A percentile compares a stretch with the other conserved stretches of the same genome.
These are phyloP conservation scores for Trichosanthes cucumerina DNA, from an alignment of 306 rosid species.

Conservation along the genomic window DNA sequence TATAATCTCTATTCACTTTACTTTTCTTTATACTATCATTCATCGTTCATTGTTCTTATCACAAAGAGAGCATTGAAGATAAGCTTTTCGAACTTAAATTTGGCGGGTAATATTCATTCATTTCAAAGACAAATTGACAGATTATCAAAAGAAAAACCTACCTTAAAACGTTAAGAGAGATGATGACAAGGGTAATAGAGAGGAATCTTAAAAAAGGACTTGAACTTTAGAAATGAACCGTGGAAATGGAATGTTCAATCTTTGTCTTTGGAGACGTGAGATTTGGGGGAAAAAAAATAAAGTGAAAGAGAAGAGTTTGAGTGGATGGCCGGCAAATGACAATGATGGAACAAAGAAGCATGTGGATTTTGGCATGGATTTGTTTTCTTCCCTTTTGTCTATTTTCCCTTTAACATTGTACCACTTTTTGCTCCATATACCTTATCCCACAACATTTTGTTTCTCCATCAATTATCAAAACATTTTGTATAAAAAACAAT, in stretches of 20 bases:
- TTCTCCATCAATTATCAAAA: neutral
- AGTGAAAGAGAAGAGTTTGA: neutral
- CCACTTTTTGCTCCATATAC: neutral
- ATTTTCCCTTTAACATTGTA: neutral
- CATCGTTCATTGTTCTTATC: neutral
- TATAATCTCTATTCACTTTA: neutral
- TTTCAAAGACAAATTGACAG: neutral
- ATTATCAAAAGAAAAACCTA: neutral
- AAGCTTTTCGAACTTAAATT: neutral
- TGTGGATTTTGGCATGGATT: constrained; percentile 13
- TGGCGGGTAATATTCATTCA: neutral
- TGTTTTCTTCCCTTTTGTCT: constrained; percentile 6
- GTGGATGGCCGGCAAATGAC: constrained; percentile 21
- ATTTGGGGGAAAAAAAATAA: neutral
- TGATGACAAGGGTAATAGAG: neutral
- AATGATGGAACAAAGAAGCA: constrained; percentile 8
- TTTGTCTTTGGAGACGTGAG: neutral
- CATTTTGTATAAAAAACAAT: neutral
- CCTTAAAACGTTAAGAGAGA: neutral
- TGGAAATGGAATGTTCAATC: neutral
- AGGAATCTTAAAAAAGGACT: neutral
- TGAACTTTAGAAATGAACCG: neutral
- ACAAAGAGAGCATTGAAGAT: neutral
- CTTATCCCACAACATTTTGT: neutral
- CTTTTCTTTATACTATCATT: neutral